Conservation (phyloP, 352 stramenopile genomes). For the Globisporangium echinulatum region DNA sequence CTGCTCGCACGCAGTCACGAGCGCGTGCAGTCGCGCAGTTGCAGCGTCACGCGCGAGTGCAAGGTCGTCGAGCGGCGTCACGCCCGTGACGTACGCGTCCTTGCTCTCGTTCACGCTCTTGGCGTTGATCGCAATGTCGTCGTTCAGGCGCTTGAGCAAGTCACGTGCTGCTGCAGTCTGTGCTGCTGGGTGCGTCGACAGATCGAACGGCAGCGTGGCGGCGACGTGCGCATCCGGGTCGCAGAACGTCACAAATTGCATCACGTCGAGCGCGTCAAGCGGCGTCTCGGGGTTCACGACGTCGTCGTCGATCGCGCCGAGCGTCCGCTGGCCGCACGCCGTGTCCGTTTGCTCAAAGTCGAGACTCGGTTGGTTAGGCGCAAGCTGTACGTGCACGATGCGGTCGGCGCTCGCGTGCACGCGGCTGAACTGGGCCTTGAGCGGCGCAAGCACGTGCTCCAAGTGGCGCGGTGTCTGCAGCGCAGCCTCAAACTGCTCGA, state of each 20-base stretch:
- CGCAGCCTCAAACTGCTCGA: conserved; percentile 59
- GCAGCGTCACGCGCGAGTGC: conserved; percentile 13
- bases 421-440: conserved; percentile 64
- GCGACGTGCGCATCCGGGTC: conserved; percentile 48
- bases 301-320: conserved; percentile 26
- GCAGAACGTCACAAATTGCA: conserved; percentile 67
- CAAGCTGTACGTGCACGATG: conserved; percentile 11
- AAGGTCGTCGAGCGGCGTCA: conserved; percentile 44
- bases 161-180: conserved; percentile 93
- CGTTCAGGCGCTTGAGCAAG: conserved; percentile 87
- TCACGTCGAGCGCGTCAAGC: conserved; percentile 58
- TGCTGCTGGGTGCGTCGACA: conserved; percentile 82
- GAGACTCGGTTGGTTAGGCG: not conserved
- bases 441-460: conserved; percentile 34
- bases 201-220: conserved; percentile 87
- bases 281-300: conserved; percentile 71
- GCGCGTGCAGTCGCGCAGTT: conserved; percentile 29
- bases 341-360: conserved; percentile 68
- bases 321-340: conserved; percentile 61
- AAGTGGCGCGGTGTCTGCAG: conserved; percentile 54
- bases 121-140: conserved; percentile 90
- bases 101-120: conserved; percentile 65
- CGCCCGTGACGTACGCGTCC: conserved; percentile 60
- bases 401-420: conserved; percentile 39
- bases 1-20: conserved; percentile 45